Base-by-base conservation (phyloP, 129 eudicot species). In the Chrysanthemum seticuspe region DNA sequence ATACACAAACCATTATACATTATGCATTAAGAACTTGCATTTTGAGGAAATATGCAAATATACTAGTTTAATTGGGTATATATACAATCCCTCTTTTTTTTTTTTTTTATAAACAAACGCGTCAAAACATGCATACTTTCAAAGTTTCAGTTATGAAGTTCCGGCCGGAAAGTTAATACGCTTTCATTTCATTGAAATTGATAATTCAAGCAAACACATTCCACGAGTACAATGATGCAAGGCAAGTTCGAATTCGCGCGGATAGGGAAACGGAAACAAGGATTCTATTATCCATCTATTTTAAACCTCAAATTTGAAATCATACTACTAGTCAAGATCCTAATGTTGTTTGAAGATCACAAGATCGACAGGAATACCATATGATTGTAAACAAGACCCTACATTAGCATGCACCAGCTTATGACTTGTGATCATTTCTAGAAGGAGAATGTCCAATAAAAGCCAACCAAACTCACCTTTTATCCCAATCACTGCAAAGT, bases 401-500 rank as follows among this genome's bases (percentile, higher is more conserved):
- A 70, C 83, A 69, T 73, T 79, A 76, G 88, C 88, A 75, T 81
- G 88, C 85, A 74, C 60, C 74, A 74, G 53, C 70, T 65, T 65
- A 65, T 40, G 68, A 21, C 59, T 49, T 68, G 65, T 83, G 66
- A 81, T 84, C 66, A 70, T 51, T 51, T 68, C 48, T 58, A 68
- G 65, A 59, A 74, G 70, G 27, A 74, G 59, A 44, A 50, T 81
- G 83, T 71, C 75, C 52, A 74, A 70, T 59, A 70, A 84, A 74
- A 68, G 70, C 81, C 68, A 84, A 77, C 48, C 74, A 84, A 72
- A 64, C 29, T 62, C 77, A 68, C 74, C 70, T 76, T 80, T 80
- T 56, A 58, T 67, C 29, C 27, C 57, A 44, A 44, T 63, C 72
- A 40, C 74, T 61, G 67, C 75, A 77, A 62, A 67, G 79, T 48